These are phyloP conservation scores for Rhynchosporium agropyri DNA, from an alignment of 2,329 filamentous ascomycete genomes.

Conservation along the genomic window DNA sequence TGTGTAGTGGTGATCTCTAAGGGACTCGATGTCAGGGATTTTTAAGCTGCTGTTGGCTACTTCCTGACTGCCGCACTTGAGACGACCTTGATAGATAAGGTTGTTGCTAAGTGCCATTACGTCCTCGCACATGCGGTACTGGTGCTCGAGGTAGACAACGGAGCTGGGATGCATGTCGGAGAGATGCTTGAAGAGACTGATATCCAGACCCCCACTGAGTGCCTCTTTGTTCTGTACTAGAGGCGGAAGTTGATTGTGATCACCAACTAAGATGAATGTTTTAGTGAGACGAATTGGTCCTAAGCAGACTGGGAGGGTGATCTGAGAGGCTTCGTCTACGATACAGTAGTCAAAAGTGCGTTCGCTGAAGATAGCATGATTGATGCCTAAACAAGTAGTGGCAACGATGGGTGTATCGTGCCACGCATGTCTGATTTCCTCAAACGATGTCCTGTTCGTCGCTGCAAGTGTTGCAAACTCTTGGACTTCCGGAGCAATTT, in stretches of 20 bases:
- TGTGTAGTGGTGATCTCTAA: slow-evolving; percentile 61
- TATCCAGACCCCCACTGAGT: slow-evolving; percentile 80
- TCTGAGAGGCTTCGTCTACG: slow-evolving; percentile 96
- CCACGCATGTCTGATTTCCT: slow-evolving; percentile 82
- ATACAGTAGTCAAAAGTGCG: slow-evolving; percentile 97
- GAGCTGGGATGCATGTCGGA: slow-evolving; percentile 86
- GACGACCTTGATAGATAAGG: slow-evolving; percentile 86
- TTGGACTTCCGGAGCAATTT: slow-evolving; percentile 85
- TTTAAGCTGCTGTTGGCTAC: slow-evolving; percentile 71
- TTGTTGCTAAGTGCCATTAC: slow-evolving; percentile 93
- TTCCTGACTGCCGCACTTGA: slow-evolving; percentile 83
- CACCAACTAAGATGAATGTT: slow-evolving; percentile 92
- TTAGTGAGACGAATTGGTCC: slow-evolving; percentile 91
- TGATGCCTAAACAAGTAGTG: slow-evolving; percentile 91
- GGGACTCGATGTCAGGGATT: slow-evolving; percentile 65
- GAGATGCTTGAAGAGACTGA: slow-evolving; percentile 90
- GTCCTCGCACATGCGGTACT: slow-evolving; percentile 98
- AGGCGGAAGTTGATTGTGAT: slow-evolving; percentile 94
- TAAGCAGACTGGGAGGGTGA: slow-evolving; percentile 91
- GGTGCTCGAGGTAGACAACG: slow-evolving; percentile 89
- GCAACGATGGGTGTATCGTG: slow-evolving; percentile 87
- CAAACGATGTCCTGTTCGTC: slow-evolving; percentile 73
- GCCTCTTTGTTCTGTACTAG: slow-evolving; percentile 92
- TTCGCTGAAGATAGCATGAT: slow-evolving; percentile 83
- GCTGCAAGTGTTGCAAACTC: slow-evolving; percentile 81